phyloP scores from a whole-genome alignment of 108 stramenopile species.

The Nitzschia sp. region DNA sequence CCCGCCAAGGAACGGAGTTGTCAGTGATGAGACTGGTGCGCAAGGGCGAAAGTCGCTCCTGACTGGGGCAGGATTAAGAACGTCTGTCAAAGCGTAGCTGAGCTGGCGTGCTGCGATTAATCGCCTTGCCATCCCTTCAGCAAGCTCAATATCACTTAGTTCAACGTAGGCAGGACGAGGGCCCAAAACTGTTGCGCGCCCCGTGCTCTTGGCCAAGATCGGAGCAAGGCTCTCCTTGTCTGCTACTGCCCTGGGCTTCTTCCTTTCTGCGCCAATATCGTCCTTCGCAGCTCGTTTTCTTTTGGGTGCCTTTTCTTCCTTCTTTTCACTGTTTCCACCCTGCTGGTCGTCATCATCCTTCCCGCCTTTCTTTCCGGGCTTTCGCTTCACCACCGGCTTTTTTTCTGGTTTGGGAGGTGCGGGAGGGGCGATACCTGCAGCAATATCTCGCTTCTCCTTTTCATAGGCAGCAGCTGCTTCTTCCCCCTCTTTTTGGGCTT shows the following conservation, averaged over 20 bases:
- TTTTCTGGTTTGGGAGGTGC: slow-evolving; percentile 57
- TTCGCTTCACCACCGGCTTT: slow-evolving; percentile 52
- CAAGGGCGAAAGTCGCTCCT: slow-evolving; percentile 37
- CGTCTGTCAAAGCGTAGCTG: slow-evolving; percentile 31
- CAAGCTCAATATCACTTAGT: slow-evolving; percentile 50
- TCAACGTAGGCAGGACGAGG: slow-evolving; percentile 48
- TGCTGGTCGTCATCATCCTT: slow-evolving; percentile 15
- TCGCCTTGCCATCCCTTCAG: slow-evolving; percentile 17
- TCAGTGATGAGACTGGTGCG: slow-evolving; percentile 10
- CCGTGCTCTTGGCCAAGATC: slow-evolving; percentile 39
- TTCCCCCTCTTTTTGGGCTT: slow-evolving; percentile 87
- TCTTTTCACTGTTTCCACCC: slow-evolving; percentile 25
- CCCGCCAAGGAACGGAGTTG: slow-evolving; percentile 23
- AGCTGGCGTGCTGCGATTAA: slow-evolving; percentile 34
- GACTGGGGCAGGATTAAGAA: slow-evolving; percentile 26
- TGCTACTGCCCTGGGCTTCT: slow-evolving; percentile 25
- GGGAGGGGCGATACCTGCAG: slow-evolving; percentile 63
- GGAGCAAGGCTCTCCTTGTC: slow-evolving; percentile 38
- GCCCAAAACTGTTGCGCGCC: slow-evolving; percentile 50
- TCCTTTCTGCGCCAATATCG: slow-evolving; percentile 5
- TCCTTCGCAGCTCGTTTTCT: slow-evolving; percentile 24
- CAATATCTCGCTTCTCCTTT: slow-evolving; percentile 76
- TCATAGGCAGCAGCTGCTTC: slow-evolving; percentile 87
- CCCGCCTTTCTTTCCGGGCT: slow-evolving; percentile 30
- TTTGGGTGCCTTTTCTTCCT: slow-evolving; percentile 18